Percentiles rank a stretch among this genome's conserved stretches.
phyloP scores from a whole-genome alignment of 495 filamentous ascomycete species.

The Annulohypoxylon nitens region DNA sequence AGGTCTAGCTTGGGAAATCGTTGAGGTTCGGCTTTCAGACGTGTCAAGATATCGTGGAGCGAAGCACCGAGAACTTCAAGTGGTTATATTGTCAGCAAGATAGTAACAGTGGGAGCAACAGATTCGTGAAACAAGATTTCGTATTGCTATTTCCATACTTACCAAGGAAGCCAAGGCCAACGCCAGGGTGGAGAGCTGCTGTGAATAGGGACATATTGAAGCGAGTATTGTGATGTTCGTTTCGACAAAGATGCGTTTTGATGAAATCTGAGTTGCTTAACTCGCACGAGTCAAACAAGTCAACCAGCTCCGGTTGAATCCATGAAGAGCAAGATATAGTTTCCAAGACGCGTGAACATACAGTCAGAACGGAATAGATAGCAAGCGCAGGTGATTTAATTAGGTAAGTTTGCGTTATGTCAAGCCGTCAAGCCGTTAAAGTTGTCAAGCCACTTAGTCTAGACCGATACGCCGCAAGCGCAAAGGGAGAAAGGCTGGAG shows the following conservation, averaged over 20 bases:
- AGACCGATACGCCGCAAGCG: not conserved
- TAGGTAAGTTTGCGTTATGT: conserved; percentile 14
- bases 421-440: conserved; percentile 2
- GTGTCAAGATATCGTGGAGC: conserved; percentile 86
- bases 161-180: conserved; percentile 84
- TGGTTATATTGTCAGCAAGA: conserved; percentile 22
- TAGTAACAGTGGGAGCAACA: not conserved
- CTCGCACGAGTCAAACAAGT: conserved; percentile 15
- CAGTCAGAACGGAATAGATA: conserved; percentile 5
- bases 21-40: conserved; percentile 85
- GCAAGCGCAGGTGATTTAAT: conserved; percentile 2
- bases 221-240: conserved; percentile 10
- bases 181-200: conserved; percentile 80
- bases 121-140: not conserved
- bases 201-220: conserved; percentile 68
- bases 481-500: conserved; percentile 25
- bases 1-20: conserved; percentile 86
- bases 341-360: conserved; percentile 11
- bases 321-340: conserved; percentile 35
- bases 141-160: conserved; percentile 45
- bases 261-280: conserved; percentile 9
- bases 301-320: conserved; percentile 27
- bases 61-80: conserved; percentile 84
- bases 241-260: conserved; percentile 13
- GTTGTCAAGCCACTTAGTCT: conserved; percentile 5